Evolutionary conservation across 75 land plant genomes (phyloP), one percentile per base, ranked within the genome.

Genomic region (Picea glauca): DNA sequence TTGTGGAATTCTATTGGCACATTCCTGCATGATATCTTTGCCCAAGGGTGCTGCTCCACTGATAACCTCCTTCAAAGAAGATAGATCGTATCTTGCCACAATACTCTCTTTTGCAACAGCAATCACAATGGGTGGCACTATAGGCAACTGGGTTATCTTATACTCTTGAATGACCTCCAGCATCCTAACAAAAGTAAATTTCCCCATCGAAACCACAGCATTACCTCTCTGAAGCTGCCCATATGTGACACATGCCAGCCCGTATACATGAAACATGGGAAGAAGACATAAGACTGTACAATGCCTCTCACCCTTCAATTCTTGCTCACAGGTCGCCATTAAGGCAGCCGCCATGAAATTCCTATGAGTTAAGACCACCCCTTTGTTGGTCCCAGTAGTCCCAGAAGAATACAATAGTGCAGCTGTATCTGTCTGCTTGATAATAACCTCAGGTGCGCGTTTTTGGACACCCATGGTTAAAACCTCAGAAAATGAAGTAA

Each of bases 231-330:
- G 75, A 32, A 95, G 86, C 66, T 85, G 83, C 13, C 82, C 83
- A 58, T 81, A 86, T 5, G 77, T 59, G 13, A 93, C 66, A 7
- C 85, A 61, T 0, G 89, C 67, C 56, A 95, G 72, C 35, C 94
- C 94, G 63, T 86, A 95, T 13, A 93, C 81, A 80, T 95, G 98
- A 62, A 91, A 95, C 96, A 95, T 80, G 0, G 98, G 98, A 8
- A 93, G 57, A 54, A 93, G 50, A 60, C 87, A 87, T 12, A 95
- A 61, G 65, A 64, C 1, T 50, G 11, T 89, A 59, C 78, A 76
- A 2, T 59, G 62, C n/a, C 7, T n/a, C 7, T 88, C 90, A 2
- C 86, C 82, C 13, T 12, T 4, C 1, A 33, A 1, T 0, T 83
- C 85, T 59, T 90, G 91, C 32, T 84, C 94, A 2, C 61, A 21